phyloP scores from a whole-genome alignment of 345 rosid genomes.

The Citrus maxima region DNA sequence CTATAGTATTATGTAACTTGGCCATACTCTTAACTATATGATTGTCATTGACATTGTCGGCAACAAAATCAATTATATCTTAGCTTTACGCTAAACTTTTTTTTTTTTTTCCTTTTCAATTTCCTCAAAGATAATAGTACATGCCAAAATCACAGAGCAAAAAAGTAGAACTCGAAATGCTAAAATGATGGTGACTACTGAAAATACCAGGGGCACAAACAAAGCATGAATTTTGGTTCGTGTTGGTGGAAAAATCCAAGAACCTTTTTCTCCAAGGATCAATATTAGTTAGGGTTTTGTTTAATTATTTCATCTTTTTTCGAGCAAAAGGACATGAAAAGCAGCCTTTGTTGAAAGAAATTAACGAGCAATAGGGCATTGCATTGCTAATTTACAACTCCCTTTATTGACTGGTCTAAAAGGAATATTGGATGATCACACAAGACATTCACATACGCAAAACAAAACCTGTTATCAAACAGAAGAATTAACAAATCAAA shows the following conservation, averaged over 20 bases:
- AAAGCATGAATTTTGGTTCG: background rate
- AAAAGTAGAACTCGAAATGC: background rate
- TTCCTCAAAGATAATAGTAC: background rate
- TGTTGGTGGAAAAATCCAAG: background rate
- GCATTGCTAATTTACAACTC: background rate
- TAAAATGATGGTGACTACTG: background rate
- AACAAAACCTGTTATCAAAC: conserved; percentile 2
- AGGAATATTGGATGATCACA: conserved; percentile 6
- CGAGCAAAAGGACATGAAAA: conserved; percentile 26
- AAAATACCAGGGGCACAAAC: background rate
- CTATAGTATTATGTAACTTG: no score
- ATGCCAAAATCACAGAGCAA: background rate
- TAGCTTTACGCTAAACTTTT: background rate
- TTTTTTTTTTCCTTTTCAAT: no score
- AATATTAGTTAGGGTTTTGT: conserved; percentile 9
- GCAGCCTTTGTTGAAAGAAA: conserved; percentile 34
- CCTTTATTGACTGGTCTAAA: background rate
- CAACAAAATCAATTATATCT: background rate
- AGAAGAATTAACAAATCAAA: background rate
- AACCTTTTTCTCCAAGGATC: background rate
- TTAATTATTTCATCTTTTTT: background rate
- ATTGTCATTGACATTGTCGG: background rate
- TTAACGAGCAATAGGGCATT: background rate
- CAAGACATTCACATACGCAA: background rate
- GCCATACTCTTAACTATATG: background rate